Evolutionary conservation across 371 early-diverging fungal species (phyloP).

Genomic region (Nosema granulosis): DNA sequence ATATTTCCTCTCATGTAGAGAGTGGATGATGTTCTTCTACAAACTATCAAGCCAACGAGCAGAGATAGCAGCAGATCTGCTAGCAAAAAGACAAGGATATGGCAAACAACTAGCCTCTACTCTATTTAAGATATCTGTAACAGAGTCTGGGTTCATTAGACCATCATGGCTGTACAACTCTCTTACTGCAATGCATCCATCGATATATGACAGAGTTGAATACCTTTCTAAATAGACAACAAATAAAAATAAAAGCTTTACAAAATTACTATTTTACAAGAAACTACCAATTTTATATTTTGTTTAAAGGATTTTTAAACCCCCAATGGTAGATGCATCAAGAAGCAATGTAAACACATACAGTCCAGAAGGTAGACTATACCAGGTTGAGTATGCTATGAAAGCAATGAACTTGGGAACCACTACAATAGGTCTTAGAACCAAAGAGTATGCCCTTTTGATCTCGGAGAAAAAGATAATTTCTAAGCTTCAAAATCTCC

Average conservation of each 20-base stretch:
- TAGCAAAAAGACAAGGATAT: slow-evolving; percentile 63
- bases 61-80: slow-evolving; percentile 66
- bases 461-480: slow-evolving; percentile 67
- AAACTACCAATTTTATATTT: not conserved
- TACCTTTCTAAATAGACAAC: slow-evolving; percentile 57
- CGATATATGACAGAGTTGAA: slow-evolving; percentile 61
- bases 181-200: slow-evolving; percentile 64
- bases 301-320: not conserved
- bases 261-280: not conserved
- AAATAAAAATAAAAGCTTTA: not conserved
- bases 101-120: slow-evolving; percentile 51
- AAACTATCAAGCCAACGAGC: slow-evolving; percentile 63
- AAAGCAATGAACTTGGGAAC: slow-evolving; percentile 67
- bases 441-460: slow-evolving; percentile 60
- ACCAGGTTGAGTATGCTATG: slow-evolving; percentile 68
- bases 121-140: slow-evolving; percentile 60
- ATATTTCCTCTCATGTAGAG: slow-evolving; percentile 53
- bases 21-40: slow-evolving; percentile 61
- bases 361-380: slow-evolving; percentile 66
- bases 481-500: slow-evolving; percentile 57
- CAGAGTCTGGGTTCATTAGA: slow-evolving; percentile 40
- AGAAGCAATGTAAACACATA: slow-evolving; percentile 62
- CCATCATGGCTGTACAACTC: slow-evolving; percentile 63
- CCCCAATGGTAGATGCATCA: slow-evolving; percentile 24
- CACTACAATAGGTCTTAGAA: slow-evolving; percentile 62